Base-by-base conservation (phyloP, 306 rosid genomes). In the Canavalia gladiata region DNA sequence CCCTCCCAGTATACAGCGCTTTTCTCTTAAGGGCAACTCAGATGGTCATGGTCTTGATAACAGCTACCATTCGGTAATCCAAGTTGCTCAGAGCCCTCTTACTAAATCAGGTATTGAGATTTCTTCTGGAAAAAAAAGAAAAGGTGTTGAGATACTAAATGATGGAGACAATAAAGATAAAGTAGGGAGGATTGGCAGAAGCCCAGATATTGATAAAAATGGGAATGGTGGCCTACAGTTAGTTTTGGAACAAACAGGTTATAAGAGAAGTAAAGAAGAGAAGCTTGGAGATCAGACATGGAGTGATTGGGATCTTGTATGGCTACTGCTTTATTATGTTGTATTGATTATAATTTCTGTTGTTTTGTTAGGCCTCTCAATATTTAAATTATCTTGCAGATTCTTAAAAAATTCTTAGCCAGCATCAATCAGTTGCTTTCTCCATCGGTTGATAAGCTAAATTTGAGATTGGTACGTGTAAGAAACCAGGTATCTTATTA, bases 221-320 rank as follows among this genome's bases (percentile, higher is more conserved):
- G 86, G 73, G 80, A 73, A 81, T 81, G 71, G 57, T 70, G 78
- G 79, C 59, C 60, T 72, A 13, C 87, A 73, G 68, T 80, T 84
- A 52, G 33, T 64, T 41, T 70, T 56, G 5, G 82, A 74, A 77
- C 86, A 73, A 70, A 56, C 86, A 46, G 62, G 70, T 83, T 59
- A 56, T 81, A 63, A 59, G 60, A 30, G 74, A 72, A 54, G 58
- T 43, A 89, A 75, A 83, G 81, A 70, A 82, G 86, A 82, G 58
- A 88, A 83, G 77, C 64, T 65, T 72, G 90, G 83, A 45, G 81
- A 60, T 74, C 87, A 77, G 79, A 73, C 43, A 31, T 39, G 68
- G 87, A 84, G 85, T 83, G 75, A 87, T 72, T 90, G 89, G 91
- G 81, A 82, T 71, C 89, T 88, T 83, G 99, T 94, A 90, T 59